A percentile compares a stretch with the other conserved stretches of the same genome.
phyloP scores from a whole-genome alignment of 371 early-diverging fungal species.

The Nosema bombycis region DNA sequence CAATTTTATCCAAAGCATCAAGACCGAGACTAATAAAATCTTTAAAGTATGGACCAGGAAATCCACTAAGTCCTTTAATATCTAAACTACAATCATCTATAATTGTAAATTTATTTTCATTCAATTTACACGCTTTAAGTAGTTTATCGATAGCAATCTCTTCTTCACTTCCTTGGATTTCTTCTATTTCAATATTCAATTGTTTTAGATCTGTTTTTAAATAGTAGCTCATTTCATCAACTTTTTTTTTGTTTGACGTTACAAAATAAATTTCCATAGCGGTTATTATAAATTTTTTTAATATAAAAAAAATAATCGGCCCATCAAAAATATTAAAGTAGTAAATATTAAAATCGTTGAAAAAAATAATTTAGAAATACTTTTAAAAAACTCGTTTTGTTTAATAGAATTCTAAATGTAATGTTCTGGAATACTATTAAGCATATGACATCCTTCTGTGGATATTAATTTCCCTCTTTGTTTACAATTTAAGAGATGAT shows the following conservation, averaged over 20 bases:
- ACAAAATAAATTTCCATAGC: background rate
- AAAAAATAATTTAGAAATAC: too few relatives aligned
- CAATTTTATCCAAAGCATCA: background rate
- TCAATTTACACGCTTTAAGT: background rate
- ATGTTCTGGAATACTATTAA: too few relatives aligned
- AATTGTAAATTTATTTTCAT: background rate
- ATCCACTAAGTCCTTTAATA: background rate
- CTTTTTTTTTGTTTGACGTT: background rate
- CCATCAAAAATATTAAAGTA: too few relatives aligned
- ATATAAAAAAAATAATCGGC: too few relatives aligned
- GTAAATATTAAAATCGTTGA: too few relatives aligned
- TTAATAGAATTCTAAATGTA: too few relatives aligned
- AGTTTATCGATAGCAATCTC: background rate
- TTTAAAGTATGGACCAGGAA: background rate
- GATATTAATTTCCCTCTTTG: too few relatives aligned
- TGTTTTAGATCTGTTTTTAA: background rate
- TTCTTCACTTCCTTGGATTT: background rate
- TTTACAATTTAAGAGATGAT: too few relatives aligned
- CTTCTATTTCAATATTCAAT: background rate
- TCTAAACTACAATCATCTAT: conserved; percentile 1
- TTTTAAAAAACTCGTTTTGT: too few relatives aligned
- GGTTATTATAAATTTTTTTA: too few relatives aligned
- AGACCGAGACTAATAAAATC: background rate
- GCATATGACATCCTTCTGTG: too few relatives aligned
- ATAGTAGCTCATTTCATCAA: background rate